Conservation (phyloP, 2,329 filamentous ascomycete genomes). For the Scleromitrula shiraiana region DNA sequence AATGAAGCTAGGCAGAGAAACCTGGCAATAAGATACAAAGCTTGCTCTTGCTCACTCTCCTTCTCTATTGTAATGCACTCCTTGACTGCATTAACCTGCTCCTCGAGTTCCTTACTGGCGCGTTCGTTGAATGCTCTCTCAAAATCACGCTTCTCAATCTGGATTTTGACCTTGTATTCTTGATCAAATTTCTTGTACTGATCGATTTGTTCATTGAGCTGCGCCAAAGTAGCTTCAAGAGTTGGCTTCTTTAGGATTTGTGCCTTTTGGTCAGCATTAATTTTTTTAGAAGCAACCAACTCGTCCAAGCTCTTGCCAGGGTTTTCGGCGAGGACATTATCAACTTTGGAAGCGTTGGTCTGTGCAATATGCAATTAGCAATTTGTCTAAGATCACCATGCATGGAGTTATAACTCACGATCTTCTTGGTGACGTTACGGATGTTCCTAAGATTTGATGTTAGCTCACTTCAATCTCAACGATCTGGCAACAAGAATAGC, state of each 20-base stretch:
- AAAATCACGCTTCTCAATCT: constrained; percentile 50
- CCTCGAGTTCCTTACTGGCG: constrained; percentile 38
- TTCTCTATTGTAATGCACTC: constrained; percentile 34
- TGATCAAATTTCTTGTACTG: constrained; percentile 70
- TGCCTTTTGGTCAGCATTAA: constrained; percentile 74
- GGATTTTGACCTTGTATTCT: constrained; percentile 57
- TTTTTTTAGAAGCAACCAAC: constrained; percentile 60
- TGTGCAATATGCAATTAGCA: constrained; percentile 30
- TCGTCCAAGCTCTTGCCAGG: constrained; percentile 64
- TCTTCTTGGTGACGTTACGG: constrained; percentile 89
- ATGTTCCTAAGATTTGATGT: constrained; percentile 57
- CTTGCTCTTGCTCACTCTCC: constrained; percentile 50
- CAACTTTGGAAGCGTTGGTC: constrained; percentile 66
- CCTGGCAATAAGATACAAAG: constrained; percentile 64
- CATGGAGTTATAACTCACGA: constrained; percentile 49
- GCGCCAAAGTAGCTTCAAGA: constrained; percentile 58
- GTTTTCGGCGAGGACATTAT: constrained; percentile 61
- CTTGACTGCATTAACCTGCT: constrained; percentile 43
- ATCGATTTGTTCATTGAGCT: constrained; percentile 64
- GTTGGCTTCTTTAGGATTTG: constrained; percentile 70
- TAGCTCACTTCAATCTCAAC: not conserved
- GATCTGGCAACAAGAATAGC: not conserved
- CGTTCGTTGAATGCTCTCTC: constrained; percentile 49
- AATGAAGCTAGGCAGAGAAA: constrained; percentile 75
- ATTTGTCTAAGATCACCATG: not conserved